Conservation (phyloP, 306 rosid species). For the Prinsepia uniflora region DNA sequence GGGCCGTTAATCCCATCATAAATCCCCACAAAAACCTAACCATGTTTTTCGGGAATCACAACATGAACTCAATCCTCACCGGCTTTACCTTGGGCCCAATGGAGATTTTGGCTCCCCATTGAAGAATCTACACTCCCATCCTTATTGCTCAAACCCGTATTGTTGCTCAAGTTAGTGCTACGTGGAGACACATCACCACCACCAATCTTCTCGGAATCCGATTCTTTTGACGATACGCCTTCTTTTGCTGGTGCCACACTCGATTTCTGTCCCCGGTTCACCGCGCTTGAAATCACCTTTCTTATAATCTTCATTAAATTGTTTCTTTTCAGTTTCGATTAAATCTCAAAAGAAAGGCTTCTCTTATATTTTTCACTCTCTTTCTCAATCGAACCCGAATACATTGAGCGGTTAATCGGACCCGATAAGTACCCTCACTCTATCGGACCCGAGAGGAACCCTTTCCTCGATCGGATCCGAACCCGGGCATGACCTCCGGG, state of each 20-base stretch:
- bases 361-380: constrained; percentile 25
- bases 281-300: constrained; percentile 25
- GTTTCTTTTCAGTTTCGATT: constrained; percentile 11
- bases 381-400: constrained; percentile 30
- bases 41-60: constrained; percentile 66
- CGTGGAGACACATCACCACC: constrained; percentile 25
- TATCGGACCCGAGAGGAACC: constrained; percentile 43
- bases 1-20: constrained; percentile 94
- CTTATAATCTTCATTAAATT: constrained; percentile 38
- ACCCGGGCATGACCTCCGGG: constrained; percentile 23
- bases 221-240: constrained; percentile 14
- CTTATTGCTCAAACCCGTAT: constrained; percentile 12
- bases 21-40: constrained; percentile 82
- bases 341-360: constrained; percentile 16
- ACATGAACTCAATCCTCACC: constrained; percentile 85
- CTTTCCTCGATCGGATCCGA: constrained; percentile 39
- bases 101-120: constrained; percentile 43
- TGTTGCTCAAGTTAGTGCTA: constrained; percentile 34
- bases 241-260: constrained; percentile 21
- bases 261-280: constrained; percentile 23
- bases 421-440: constrained; percentile 31
- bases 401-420: constrained; percentile 33
- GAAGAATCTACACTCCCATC: constrained; percentile 20
- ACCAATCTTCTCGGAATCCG: constrained; percentile 28
- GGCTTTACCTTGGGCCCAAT: constrained; percentile 88